phyloP scores from a whole-genome alignment of 2,329 filamentous ascomycete species.

The Diaporthe velutina region DNA sequence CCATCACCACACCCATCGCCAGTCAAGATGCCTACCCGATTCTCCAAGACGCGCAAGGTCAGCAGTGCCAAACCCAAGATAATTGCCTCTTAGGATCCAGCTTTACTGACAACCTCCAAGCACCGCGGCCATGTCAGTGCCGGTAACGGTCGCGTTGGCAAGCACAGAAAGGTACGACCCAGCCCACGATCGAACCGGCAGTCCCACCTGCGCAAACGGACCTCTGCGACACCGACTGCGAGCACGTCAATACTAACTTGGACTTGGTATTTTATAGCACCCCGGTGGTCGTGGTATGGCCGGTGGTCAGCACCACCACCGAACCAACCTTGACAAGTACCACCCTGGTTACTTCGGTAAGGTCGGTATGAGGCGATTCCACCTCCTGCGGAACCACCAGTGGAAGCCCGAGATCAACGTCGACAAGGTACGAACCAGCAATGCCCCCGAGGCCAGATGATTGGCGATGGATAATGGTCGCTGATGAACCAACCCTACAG shows the following conservation, averaged over 20 bases:
- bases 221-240: neutral
- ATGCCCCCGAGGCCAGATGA: neutral
- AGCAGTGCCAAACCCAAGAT: conserved; percentile 25
- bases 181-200: conserved; percentile 1
- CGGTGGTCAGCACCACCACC: conserved; percentile 99
- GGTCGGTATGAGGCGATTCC: conserved; percentile 96
- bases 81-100: neutral
- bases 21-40: conserved; percentile 72
- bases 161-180: conserved; percentile 84
- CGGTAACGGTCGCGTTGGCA: conserved; percentile 98
- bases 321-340: conserved; percentile 88
- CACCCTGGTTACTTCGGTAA: conserved; percentile 99
- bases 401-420: conserved; percentile 99
- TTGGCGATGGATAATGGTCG: conserved; percentile 40
- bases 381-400: conserved; percentile 94
- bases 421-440: conserved; percentile 81
- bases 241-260: neutral
- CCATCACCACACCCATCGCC: conserved; percentile 39
- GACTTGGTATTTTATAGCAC: conserved; percentile 52
- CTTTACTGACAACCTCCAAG: conserved; percentile 51
- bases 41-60: conserved; percentile 79
- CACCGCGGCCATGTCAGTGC: conserved; percentile 98
- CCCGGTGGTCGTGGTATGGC: conserved; percentile 87
- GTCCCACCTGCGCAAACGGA: neutral
- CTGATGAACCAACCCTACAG: conserved; percentile 59